Conservation (phyloP, 208 protist genomes). For the Leishmania tropica region DNA sequence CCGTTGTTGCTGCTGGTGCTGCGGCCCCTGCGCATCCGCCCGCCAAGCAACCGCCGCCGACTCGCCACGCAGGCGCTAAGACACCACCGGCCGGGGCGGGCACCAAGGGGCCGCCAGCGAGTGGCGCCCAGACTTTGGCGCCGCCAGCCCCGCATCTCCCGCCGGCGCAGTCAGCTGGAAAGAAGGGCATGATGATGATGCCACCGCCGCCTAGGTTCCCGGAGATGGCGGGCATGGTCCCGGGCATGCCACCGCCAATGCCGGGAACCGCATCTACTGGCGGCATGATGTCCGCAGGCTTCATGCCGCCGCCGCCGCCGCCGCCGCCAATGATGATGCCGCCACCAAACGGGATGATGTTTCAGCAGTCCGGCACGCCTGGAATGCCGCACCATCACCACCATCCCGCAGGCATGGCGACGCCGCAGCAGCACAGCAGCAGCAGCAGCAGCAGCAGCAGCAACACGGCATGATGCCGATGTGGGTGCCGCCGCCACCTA, state of each 20-base stretch:
- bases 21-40: not conserved
- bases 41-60: not conserved
- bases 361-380: slow-evolving; percentile 1
- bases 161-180: not conserved
- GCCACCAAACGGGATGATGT: slow-evolving; percentile 20
- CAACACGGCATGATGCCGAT: slow-evolving; percentile 23
- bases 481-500: slow-evolving; percentile 10
- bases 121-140: not conserved
- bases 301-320: slow-evolving; percentile 30
- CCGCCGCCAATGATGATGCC: slow-evolving; percentile 25
- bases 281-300: slow-evolving; percentile 29
- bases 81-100: not conserved
- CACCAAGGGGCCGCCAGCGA: not conserved
- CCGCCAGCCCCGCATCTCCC: not conserved
- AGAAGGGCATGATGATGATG: slow-evolving; percentile 4
- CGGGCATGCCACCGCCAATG: slow-evolving; percentile 14
- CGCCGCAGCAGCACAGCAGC: slow-evolving; percentile 1
- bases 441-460: not conserved
- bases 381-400: slow-evolving; percentile 4
- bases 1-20: not conserved
- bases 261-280: not conserved
- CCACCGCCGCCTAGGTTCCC: slow-evolving; percentile 23
- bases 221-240: slow-evolving; percentile 22
- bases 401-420: not conserved
- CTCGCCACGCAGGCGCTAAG: not conserved